Conservation (phyloP, 352 stramenopile species). For the Phytophthora brassicae region DNA sequence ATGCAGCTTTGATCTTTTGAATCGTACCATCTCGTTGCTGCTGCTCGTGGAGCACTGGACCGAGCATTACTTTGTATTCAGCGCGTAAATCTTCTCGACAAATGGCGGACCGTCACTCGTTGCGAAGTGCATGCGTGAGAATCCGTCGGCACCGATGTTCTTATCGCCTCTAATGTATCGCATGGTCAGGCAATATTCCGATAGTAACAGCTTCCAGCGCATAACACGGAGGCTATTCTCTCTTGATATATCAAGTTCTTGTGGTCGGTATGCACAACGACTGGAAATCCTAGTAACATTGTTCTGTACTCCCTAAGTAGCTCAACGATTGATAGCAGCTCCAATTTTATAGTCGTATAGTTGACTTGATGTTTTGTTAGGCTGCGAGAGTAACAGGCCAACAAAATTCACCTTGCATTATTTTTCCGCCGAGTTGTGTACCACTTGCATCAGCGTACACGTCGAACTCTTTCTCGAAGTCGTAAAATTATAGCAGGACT, state of each 20-base stretch:
- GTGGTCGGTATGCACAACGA: background rate
- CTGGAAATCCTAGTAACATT: background rate
- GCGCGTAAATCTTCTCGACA: background rate
- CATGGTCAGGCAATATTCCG: constrained; percentile 2
- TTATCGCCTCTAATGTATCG: background rate
- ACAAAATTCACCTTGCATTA: background rate
- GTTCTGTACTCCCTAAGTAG: constrained; percentile 3
- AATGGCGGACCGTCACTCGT: background rate
- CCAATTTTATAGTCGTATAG: constrained; percentile 7
- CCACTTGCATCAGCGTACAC: constrained; percentile 1
- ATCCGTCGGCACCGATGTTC: background rate
- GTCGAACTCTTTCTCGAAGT: constrained; percentile 1
- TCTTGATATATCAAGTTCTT: background rate
- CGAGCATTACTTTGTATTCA: background rate
- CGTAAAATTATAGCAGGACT: background rate
- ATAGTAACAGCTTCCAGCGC: constrained; percentile 4
- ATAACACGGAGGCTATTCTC: background rate
- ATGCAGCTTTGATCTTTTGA: background rate
- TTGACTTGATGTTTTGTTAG: background rate
- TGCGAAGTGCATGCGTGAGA: background rate
- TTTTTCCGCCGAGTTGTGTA: background rate
- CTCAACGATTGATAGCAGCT: background rate
- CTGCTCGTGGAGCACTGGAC: too few species aligned
- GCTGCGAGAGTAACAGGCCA: constrained; percentile 1
- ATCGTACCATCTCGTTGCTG: constrained; percentile 2